Evolutionary conservation across 2,329 filamentous ascomycete species (phyloP).

Genomic region (Penicillium decumbens): DNA sequence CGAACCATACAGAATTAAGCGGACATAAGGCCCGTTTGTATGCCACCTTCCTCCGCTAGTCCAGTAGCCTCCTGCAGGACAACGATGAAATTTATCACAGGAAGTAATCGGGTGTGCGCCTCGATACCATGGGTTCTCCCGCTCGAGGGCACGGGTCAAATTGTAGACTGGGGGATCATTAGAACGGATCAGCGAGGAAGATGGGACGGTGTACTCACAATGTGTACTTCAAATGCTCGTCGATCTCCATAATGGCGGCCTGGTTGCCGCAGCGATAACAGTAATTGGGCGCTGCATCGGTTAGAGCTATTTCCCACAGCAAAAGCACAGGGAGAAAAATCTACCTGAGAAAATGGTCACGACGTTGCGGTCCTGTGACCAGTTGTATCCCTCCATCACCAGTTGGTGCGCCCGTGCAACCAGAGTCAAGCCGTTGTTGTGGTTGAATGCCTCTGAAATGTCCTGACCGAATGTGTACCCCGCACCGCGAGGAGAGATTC

Average conservation of each 20-base stretch:
- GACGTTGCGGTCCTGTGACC: slow-evolving; percentile 96
- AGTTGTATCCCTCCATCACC: slow-evolving; percentile 99
- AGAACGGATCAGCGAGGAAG: neutral
- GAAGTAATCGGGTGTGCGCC: slow-evolving; percentile 98
- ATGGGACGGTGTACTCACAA: slow-evolving; percentile 63
- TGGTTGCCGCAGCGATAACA: slow-evolving; percentile 99
- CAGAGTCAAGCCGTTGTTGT: slow-evolving; percentile 94
- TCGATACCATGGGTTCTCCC: slow-evolving; percentile 97
- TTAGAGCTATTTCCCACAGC: neutral
- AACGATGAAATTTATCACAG: slow-evolving; percentile 55
- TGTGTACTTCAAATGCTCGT: slow-evolving; percentile 98
- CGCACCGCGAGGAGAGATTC: slow-evolving; percentile 88
- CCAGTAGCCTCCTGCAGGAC: slow-evolving; percentile 26
- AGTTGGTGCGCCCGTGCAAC: slow-evolving; percentile 96
- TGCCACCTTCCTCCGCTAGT: slow-evolving; percentile 26
- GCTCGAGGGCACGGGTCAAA: slow-evolving; percentile 97
- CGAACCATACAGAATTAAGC: slow-evolving; percentile 35
- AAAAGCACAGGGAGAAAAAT: slow-evolving; percentile 18
- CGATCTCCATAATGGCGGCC: slow-evolving; percentile 99
- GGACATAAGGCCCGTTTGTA: slow-evolving; percentile 26
- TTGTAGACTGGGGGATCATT: slow-evolving; percentile 66
- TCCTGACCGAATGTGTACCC: slow-evolving; percentile 96
- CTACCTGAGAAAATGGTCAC: slow-evolving; percentile 96
- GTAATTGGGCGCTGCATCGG: slow-evolving; percentile 68
- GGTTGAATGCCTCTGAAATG: slow-evolving; percentile 97